Conservation (phyloP, 225 moss, liverwort and hornwort genomes). For the Lunularia cruciata region DNA sequence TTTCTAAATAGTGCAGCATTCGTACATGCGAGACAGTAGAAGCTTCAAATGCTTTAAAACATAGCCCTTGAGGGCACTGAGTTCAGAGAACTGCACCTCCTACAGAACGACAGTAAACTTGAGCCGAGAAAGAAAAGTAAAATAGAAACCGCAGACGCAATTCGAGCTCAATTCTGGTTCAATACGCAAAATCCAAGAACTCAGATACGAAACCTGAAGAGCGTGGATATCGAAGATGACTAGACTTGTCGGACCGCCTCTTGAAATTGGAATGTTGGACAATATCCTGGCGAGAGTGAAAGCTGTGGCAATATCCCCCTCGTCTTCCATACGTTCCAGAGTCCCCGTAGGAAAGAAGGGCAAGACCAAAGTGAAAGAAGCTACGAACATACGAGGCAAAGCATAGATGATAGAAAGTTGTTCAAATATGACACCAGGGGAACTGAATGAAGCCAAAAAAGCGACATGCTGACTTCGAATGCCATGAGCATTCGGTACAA, state of each 20-base stretch:
- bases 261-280: constrained; percentile 94
- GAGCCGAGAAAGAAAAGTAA: too few relatives aligned
- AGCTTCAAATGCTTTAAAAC: too few relatives aligned
- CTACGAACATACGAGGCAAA: constrained; percentile 94
- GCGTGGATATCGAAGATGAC: constrained; percentile 99
- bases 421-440: constrained; percentile 88
- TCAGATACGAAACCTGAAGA: constrained; percentile 59
- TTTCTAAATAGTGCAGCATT: too few relatives aligned
- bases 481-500: constrained; percentile 94
- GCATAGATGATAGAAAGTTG: constrained; percentile 97
- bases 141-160: too few relatives aligned
- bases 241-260: constrained; percentile 97
- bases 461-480: constrained; percentile 98
- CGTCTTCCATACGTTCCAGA: constrained; percentile 98
- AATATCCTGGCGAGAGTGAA: constrained; percentile 89
- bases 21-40: too few relatives aligned
- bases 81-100: too few relatives aligned
- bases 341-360: constrained; percentile 99
- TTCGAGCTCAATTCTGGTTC: not conserved
- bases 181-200: not conserved
- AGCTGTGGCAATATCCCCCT: constrained; percentile 97
- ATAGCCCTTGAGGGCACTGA: too few relatives aligned
- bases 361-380: constrained; percentile 92
- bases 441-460: constrained; percentile 89
- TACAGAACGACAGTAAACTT: too few relatives aligned